Conservation (phyloP, 176 grass and related monocot genomes). For the Hordeum vulgare region MorexV3_pseudomolecules_assembly NC_058522.1:336958885-336959384, state of each 20-base stretch:
- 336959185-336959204: not conserved
- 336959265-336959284: not conserved
- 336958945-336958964: not conserved
- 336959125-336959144: not conserved
- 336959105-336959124: not conserved
- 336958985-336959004: not conserved
- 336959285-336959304: not conserved
- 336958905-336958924: not conserved
- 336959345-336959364: not conserved
- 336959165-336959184: constrained; percentile 36
- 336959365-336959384: not conserved
- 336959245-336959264: not conserved
- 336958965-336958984: not conserved
- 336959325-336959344: not conserved
- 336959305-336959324: not conserved
- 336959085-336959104: not conserved
- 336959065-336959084: no score
- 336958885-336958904: not conserved
- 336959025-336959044: not conserved
- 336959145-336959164: constrained; percentile 19
- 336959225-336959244: not conserved
- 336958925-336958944: not conserved
- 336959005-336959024: not conserved
- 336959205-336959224: not conserved
- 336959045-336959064: not conserved